A percentile compares a stretch with the other conserved stretches of the same genome.
Evolutionary conservation across 2,329 filamentous ascomycete genomes (phyloP).

Genomic region (Curvularia hawaiiensis): DNA sequence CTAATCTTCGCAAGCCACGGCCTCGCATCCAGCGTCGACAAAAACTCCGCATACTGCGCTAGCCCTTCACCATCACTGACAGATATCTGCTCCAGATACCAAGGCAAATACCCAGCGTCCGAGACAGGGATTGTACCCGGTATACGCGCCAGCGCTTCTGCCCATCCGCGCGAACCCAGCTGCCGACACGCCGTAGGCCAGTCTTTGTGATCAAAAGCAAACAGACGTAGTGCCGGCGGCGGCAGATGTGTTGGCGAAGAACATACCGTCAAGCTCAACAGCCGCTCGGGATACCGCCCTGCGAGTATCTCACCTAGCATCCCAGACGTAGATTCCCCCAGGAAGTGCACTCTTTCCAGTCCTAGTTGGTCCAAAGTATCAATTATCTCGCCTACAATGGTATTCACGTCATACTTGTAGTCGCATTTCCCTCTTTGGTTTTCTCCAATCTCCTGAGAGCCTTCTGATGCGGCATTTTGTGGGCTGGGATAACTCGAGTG

Average conservation of each 20-base stretch:
- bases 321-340: constrained; percentile 44
- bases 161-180: constrained; percentile 43
- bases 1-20: constrained; percentile 35
- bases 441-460: neutral
- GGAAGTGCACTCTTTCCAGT: constrained; percentile 40
- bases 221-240: constrained; percentile 32
- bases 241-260: constrained; percentile 40
- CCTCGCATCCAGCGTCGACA: constrained; percentile 40
- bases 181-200: constrained; percentile 40
- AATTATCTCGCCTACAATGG: constrained; percentile 39
- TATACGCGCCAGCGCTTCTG: constrained; percentile 34
- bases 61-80: constrained; percentile 39
- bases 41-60: constrained; percentile 43
- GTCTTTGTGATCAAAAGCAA: constrained; percentile 34
- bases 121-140: constrained; percentile 38
- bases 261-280: constrained; percentile 41
- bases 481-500: constrained; percentile 32
- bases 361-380: constrained; percentile 44
- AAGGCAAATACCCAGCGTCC: constrained; percentile 36
- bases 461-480: neutral
- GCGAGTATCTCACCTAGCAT: constrained; percentile 45
- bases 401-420: constrained; percentile 32
- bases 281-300: constrained; percentile 35
- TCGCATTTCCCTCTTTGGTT: neutral
- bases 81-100: constrained; percentile 40